Conservation (phyloP, 1,139 yeast species). For the Blastobotrys persicus region DNA sequence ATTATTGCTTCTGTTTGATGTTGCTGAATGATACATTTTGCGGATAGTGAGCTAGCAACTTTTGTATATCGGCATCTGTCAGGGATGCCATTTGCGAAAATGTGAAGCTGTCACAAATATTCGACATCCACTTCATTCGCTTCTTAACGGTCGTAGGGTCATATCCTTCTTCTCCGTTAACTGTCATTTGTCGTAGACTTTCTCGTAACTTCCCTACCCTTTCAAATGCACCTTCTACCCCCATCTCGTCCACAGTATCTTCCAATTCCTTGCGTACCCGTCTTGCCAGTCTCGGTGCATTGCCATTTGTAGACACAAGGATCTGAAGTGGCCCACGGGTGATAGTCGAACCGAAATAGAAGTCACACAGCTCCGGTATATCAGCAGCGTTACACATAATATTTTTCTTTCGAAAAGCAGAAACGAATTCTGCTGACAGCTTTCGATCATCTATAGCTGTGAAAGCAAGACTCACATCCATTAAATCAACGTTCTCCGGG, state of each 20-base stretch:
- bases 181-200: constrained; percentile 45
- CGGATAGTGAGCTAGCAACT: constrained; percentile 31
- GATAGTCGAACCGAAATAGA: constrained; percentile 79
- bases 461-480: constrained; percentile 2
- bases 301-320: constrained; percentile 82
- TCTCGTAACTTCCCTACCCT: constrained; percentile 60
- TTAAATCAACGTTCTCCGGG: constrained; percentile 24
- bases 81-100: constrained; percentile 58
- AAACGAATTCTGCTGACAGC: neutral
- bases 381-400: constrained; percentile 63
- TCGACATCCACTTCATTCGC: constrained; percentile 73
- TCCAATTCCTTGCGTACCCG: constrained; percentile 61
- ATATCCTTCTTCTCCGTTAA: constrained; percentile 45
- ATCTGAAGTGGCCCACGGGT: constrained; percentile 75
- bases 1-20: neutral
- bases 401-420: neutral
- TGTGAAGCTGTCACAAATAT: constrained; percentile 58
- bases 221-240: constrained; percentile 51
- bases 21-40: neutral
- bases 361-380: constrained; percentile 78
- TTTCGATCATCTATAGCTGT: constrained; percentile 5
- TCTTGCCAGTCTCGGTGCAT: constrained; percentile 72
- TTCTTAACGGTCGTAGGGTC: constrained; percentile 50
- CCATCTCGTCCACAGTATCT: constrained; percentile 37
- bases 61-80: constrained; percentile 28